Evolutionary conservation across 495 filamentous ascomycete species (phyloP).

Genomic region (Podospora australis): DNA sequence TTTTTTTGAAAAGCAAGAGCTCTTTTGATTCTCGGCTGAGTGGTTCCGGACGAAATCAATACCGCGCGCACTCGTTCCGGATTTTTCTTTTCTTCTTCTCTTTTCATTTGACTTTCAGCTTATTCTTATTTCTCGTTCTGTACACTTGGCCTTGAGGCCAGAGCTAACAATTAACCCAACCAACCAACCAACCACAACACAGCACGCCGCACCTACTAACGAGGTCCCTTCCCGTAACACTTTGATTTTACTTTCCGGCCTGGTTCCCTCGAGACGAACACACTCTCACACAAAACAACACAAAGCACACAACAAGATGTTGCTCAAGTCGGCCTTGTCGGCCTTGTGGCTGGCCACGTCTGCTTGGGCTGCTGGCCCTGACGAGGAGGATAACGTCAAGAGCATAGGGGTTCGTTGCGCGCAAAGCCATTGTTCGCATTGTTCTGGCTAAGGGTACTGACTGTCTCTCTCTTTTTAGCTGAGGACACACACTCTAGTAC

Average conservation of each 20-base stretch:
- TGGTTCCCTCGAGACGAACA: not conserved
- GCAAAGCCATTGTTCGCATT: not conserved
- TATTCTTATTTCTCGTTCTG: conserved; percentile 4
- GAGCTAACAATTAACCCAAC: not conserved
- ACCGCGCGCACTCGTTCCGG: conserved; percentile 15
- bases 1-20: too few species aligned
- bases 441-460: too few species aligned
- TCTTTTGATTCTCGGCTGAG: conserved; percentile 11
- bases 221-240: not conserved
- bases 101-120: conserved; percentile 6
- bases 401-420: conserved; percentile 48
- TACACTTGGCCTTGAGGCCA: conserved; percentile 3
- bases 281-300: conserved; percentile 2
- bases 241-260: not conserved
- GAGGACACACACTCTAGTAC: conserved; percentile 65
- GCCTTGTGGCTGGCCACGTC: conserved; percentile 50
- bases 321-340: conserved; percentile 42
- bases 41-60: conserved; percentile 7
- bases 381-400: conserved; percentile 44
- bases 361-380: conserved; percentile 35
- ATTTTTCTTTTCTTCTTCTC: conserved; percentile 9
- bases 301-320: conserved; percentile 29
- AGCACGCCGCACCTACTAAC: not conserved
- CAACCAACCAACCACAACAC: not conserved
- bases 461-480: too few species aligned